Conservation (phyloP, 352 stramenopile genomes). For the Phytophthora pluvialis region DNA sequence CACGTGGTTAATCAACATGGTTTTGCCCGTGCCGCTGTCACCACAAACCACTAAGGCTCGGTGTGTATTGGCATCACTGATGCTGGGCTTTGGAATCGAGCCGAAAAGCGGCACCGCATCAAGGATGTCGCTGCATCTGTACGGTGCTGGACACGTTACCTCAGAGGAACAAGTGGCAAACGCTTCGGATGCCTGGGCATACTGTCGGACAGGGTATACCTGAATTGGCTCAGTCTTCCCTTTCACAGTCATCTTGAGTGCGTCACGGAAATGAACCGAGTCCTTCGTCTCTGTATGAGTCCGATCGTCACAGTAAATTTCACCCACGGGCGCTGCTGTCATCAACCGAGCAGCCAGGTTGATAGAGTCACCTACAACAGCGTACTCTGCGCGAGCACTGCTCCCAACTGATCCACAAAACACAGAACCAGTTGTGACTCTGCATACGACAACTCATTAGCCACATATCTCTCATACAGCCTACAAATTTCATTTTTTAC, state of each 20-base stretch:
- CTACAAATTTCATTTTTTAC: background rate
- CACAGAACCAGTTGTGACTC: conserved; percentile 74
- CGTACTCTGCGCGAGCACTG: conserved; percentile 74
- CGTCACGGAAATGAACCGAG: conserved; percentile 56
- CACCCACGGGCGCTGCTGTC: conserved; percentile 54
- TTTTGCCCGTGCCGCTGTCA: conserved; percentile 69
- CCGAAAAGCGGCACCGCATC: conserved; percentile 59
- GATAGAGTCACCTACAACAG: conserved; percentile 85
- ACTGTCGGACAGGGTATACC: conserved; percentile 54
- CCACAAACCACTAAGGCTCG: conserved; percentile 64
- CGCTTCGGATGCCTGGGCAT: conserved; percentile 4
- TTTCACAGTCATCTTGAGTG: conserved; percentile 64
- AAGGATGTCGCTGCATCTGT: conserved; percentile 54
- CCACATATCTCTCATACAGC: background rate
- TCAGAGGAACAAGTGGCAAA: conserved; percentile 5
- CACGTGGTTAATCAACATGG: conserved; percentile 69
- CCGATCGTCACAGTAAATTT: conserved; percentile 80
- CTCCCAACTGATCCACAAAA: conserved; percentile 82
- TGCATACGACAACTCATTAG: conserved; percentile 17
- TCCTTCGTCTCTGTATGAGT: conserved; percentile 67
- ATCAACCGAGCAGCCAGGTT: conserved; percentile 86
- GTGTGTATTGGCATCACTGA: conserved; percentile 26
- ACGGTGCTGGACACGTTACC: conserved; percentile 37
- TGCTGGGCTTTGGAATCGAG: conserved; percentile 23
- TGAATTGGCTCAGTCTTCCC: conserved; percentile 55